Evolutionary conservation across 2,329 filamentous ascomycete species (phyloP), one percentile per base, ranked within the genome.

Genomic region (Endothia cerciana): DNA sequence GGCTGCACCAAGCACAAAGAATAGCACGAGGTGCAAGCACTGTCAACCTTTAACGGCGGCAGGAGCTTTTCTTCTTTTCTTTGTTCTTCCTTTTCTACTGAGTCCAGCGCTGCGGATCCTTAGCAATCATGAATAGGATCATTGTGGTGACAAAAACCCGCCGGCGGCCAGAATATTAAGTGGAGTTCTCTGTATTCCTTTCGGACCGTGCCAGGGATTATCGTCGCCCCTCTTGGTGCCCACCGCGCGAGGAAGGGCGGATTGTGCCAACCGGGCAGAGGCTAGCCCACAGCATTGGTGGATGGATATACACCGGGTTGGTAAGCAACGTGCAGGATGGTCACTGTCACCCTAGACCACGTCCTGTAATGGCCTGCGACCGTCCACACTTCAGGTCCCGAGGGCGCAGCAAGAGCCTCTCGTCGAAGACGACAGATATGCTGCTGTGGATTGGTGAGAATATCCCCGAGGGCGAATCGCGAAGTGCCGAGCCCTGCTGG

Each of bases 291-390:
- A 17, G 47, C 25, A 51, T 51, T 51, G 47, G 47, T 36, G 33
- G 33, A 36, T 51, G 47, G 47, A 30, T 10, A 25, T 49, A n/a
- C 22, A 13, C 22, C 28, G 22, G 22, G 8, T 55, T 55, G 30
- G 51, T 55, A 30, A 55, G 51, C 51, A 55, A 36, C 51, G 2
- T 36, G 51, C 51, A 36, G 51, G 17, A 55, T 55, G 30, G 28
- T 33, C 28, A 19, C 2, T 7, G 41, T 43, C 41, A n/a, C 41
- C 41, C 7, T 43, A n/a, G 8, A 43, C 2, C 41, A 4, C 19
- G 41, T 11, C 5, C 13, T 15, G 41, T 19, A 43, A 36, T n/a
- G n/a, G n/a, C n/a, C n/a, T n/a, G n/a, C n/a, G n/a, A n/a, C n/a
- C n/a, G n/a, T n/a, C n/a, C n/a, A n/a, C n/a, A n/a, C n/a, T n/a